Base-by-base conservation (phyloP, 768 basidiomycete species). In the Gautieria morchelliformis region DNA sequence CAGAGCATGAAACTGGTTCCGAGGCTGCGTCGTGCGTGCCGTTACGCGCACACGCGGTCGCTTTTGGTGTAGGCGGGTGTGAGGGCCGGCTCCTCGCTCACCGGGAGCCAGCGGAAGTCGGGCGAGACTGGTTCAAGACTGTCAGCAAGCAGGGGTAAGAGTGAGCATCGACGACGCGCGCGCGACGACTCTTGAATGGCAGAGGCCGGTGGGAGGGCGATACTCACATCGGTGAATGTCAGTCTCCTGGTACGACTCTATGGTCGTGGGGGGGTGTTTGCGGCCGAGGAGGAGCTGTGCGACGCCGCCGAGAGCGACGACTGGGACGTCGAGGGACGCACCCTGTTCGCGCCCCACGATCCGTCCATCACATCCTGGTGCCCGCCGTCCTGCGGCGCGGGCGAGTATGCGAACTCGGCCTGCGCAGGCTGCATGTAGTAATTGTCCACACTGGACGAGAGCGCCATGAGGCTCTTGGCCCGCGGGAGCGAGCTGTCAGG, bases 171-270 rank as follows among this genome's bases (percentile, higher is more conserved):
- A 47, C 45, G 52, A 48, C 47, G 22, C 20, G 49, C 44, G 46
- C 30, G 48, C 47, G 30, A 55, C 40, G 39, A 42, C 44, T 55
- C 53, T 42, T 15, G 41, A 41, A 40, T 19, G 37, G 48, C 33
- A n/a, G 27, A 27, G 27, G 27, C 27, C 27, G 33, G 35, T 14
- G 33, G 44, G 20, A 39, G 27, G 30, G 20, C 20, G 22, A 37
- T 59, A 86, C 88, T 84, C 74, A 90, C 88, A 90, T 71, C 88
- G 82, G 67, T 83, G 86, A 68, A 90, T 86, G 70, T 87, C 85
- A 57, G 85, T 83, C 61, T 85, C 85, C 44, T 32, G 46, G 37
- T 58, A 60, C 19, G 39, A 30, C 42, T 60, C 78, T 75, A 62
- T 77, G 77, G 57, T 58, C 59, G 52, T 62, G 56, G 46, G 88